Evolutionary conservation across 2,329 filamentous ascomycete species (phyloP), one percentile per base, ranked within the genome.

Genomic region (Alternaria triticina): DNA sequence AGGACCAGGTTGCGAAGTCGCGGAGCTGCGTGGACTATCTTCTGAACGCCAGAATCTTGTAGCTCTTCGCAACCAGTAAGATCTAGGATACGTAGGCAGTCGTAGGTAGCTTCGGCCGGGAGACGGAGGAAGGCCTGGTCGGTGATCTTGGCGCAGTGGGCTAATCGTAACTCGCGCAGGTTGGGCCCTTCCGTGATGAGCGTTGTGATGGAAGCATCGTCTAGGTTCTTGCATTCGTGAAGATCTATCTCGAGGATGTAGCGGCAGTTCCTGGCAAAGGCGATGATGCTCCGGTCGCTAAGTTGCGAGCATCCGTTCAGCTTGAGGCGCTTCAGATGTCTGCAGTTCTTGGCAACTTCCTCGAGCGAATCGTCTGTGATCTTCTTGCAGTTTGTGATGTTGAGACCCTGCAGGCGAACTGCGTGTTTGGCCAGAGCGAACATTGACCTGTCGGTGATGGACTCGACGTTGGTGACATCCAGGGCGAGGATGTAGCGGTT

Each of bases 171-270:
- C 82, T 99, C 96, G 57, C 96, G 91, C n/a, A 99, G 86, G 57
- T 94, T 90, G 55, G 89, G 89, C 25, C 94, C 91, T 69, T 91
- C 90, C 22, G 88, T 86, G 52, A 99, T 86, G 13, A 99, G 87
- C 3, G 91, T 88, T 0, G 92, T 95, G 52, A 99, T 87, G 1
- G 96, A 93, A 23, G 89, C 87, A 76, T 96, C 96, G 66, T 92
- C 92, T 69, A 99, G 89, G 49, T 89, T 86, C 58, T 85, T 86
- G 83, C 96, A 97, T 71, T 93, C 91, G 71, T 97, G 92, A 13
- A 99, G 87, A 77, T 99, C 96, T 65, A 99, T 97, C 80, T 99
- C 96, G 66, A 99, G 89, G 30, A 99, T 94, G 70, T 97, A 95
- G 12, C 90, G 92, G 78, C 95, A 97, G 80, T 96, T 88, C 49